Conservation (phyloP, 1,139 yeast species). For the Pichia sp. region DNA sequence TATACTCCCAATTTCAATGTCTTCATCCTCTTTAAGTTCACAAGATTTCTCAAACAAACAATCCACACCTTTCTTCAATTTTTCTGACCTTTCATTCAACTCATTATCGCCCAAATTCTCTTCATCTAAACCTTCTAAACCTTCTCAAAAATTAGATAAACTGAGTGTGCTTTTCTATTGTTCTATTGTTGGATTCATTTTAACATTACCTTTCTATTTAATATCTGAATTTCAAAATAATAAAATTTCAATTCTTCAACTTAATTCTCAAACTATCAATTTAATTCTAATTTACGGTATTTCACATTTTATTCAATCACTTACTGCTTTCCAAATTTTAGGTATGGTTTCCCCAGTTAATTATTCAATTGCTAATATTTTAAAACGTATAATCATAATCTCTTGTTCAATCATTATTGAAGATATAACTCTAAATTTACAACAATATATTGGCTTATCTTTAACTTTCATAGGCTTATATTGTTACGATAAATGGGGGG, state of each 20-base stretch:
- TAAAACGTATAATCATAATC: constrained; percentile 83
- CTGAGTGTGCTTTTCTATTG: constrained; percentile 78
- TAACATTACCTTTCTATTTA: constrained; percentile 75
- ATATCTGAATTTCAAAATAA: constrained; percentile 42
- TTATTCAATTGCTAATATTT: constrained; percentile 82
- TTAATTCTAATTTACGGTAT: constrained; percentile 58
- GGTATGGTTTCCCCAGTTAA: constrained; percentile 84
- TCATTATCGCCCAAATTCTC: constrained; percentile 5
- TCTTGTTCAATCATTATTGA: constrained; percentile 76
- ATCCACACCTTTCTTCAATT: constrained; percentile 2
- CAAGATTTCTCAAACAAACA: not conserved
- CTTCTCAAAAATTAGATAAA: constrained; percentile 56
- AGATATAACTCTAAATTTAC: constrained; percentile 45
- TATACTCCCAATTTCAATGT: constrained; percentile 25
- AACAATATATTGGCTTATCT: constrained; percentile 63
- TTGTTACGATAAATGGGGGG: constrained; percentile 72
- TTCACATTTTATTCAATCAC: constrained; percentile 77
- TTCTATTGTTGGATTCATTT: constrained; percentile 67
- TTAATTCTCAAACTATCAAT: constrained; percentile 31
- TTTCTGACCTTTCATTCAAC: constrained; percentile 1
- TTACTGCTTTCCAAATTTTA: constrained; percentile 82
- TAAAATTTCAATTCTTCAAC: constrained; percentile 29
- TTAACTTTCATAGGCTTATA: constrained; percentile 63
- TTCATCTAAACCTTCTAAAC: not conserved
- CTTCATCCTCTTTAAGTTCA: constrained; percentile 2